These are phyloP conservation scores for Obba rivulosa DNA, from an alignment of 768 basidiomycete species.

Conservation along the genomic window DNA sequence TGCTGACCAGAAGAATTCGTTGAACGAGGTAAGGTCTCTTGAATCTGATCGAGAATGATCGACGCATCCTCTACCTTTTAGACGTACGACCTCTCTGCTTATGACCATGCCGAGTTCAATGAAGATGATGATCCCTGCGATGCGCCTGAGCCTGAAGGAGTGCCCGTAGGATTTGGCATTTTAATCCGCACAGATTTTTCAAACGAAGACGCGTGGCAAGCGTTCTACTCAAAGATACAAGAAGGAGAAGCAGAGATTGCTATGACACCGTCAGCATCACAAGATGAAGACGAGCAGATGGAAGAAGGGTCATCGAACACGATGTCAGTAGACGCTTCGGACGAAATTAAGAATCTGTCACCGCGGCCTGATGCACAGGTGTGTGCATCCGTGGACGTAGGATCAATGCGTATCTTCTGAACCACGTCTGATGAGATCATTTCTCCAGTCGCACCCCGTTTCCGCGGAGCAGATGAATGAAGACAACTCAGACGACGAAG, in stretches of 20 bases:
- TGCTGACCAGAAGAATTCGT: conserved; percentile 18
- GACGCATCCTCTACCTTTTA: neutral
- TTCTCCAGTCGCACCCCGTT: neutral
- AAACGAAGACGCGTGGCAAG: conserved; percentile 59
- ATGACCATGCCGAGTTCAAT: conserved; percentile 20
- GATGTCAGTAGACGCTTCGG: conserved; percentile 9
- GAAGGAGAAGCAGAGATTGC: conserved; percentile 55
- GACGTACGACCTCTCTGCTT: neutral
- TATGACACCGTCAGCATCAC: conserved; percentile 9
- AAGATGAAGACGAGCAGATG: conserved; percentile 22
- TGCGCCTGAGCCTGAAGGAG: conserved; percentile 32
- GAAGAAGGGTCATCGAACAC: conserved; percentile 11
- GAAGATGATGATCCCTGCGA: conserved; percentile 55
- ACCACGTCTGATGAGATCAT: conserved; percentile 36
- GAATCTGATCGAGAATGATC: neutral
- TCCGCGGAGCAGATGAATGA: conserved; percentile 18
- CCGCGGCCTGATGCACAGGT: conserved; percentile 28
- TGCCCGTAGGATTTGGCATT: conserved; percentile 50
- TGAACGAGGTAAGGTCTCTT: neutral
- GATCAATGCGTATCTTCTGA: conserved; percentile 45
- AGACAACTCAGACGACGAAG: conserved; percentile 22
- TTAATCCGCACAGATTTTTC: conserved; percentile 72
- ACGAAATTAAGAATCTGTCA: conserved; percentile 19
- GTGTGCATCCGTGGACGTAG: conserved; percentile 15
- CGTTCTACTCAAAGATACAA: conserved; percentile 45